phyloP scores from a whole-genome alignment of 2,329 filamentous ascomycete genomes.

The Fusarium marasasianum region DNA sequence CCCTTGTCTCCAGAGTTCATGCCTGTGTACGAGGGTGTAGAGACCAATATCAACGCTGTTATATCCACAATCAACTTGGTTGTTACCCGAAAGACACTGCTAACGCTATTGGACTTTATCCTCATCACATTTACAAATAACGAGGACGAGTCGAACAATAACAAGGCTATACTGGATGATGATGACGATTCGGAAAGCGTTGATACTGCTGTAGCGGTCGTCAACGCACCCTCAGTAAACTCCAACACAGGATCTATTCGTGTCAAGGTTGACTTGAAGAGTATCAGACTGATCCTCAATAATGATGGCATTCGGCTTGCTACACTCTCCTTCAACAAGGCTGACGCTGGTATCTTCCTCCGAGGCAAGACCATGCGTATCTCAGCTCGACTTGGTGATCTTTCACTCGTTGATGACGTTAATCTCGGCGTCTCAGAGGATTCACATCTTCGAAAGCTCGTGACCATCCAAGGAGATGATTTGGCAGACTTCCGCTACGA shows the following conservation, averaged over 20 bases:
- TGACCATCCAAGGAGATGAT: constrained; percentile 95
- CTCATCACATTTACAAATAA: constrained; percentile 86
- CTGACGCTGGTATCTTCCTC: constrained; percentile 89
- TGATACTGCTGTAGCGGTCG: constrained; percentile 48
- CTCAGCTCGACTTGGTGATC: constrained; percentile 84
- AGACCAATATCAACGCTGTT: constrained; percentile 89
- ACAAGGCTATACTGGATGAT: constrained; percentile 51
- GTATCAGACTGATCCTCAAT: constrained; percentile 93
- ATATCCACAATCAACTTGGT: constrained; percentile 97
- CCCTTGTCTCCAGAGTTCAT: constrained; percentile 92
- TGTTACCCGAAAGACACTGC: constrained; percentile 89
- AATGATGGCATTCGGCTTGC: constrained; percentile 96
- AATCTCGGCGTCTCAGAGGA: constrained; percentile 86
- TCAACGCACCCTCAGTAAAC: constrained; percentile 44
- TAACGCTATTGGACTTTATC: constrained; percentile 94
- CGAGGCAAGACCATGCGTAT: constrained; percentile 88
- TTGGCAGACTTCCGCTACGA: constrained; percentile 98
- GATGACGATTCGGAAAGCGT: constrained; percentile 48
- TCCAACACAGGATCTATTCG: constrained; percentile 77
- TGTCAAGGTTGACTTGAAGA: constrained; percentile 92
- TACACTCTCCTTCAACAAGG: constrained; percentile 90
- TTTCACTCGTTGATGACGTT: constrained; percentile 91
- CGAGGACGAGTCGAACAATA: constrained; percentile 51
- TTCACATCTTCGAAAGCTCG: constrained; percentile 83
- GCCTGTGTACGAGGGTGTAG: constrained; percentile 89